These are phyloP conservation scores for Calonectria hongkongensis DNA, from an alignment of 2,329 filamentous ascomycete genomes.

Conservation along the genomic window DNA sequence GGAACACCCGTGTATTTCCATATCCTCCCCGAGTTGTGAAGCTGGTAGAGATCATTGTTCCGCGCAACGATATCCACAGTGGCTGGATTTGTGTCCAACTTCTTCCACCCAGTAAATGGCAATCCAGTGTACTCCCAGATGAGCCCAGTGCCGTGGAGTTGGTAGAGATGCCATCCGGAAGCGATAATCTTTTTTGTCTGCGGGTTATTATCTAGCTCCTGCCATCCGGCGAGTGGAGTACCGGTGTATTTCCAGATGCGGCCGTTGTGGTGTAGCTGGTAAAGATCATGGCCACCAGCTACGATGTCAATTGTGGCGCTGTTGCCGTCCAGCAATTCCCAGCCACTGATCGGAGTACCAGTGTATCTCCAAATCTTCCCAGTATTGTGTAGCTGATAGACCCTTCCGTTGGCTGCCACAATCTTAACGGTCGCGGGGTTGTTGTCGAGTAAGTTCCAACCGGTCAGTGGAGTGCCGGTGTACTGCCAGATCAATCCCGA, in stretches of 20 bases:
- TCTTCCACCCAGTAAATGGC: slow-evolving; percentile 25
- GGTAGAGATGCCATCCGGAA: slow-evolving; percentile 14
- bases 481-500: slow-evolving; percentile 29
- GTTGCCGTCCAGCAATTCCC: slow-evolving; percentile 20
- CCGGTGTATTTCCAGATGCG: slow-evolving; percentile 29
- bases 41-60: slow-evolving; percentile 11
- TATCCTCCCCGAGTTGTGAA: slow-evolving; percentile 27
- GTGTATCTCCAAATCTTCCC: slow-evolving; percentile 30
- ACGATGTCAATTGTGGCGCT: slow-evolving; percentile 25
- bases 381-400: slow-evolving; percentile 32
- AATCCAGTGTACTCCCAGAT: slow-evolving; percentile 26
- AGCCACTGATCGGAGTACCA: slow-evolving; percentile 22
- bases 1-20: slow-evolving; percentile 32
- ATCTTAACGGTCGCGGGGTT: slow-evolving; percentile 30
- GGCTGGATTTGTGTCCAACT: slow-evolving; percentile 14
- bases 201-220: slow-evolving; percentile 28
- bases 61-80: neutral
- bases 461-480: slow-evolving; percentile 24
- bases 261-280: slow-evolving; percentile 33
- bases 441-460: slow-evolving; percentile 32
- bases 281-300: slow-evolving; percentile 11
- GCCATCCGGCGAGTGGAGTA: slow-evolving; percentile 26
- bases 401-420: slow-evolving; percentile 11
- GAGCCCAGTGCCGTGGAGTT: slow-evolving; percentile 22
- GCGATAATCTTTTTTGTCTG: slow-evolving; percentile 25